These are phyloP conservation scores for Coemansia sp. DNA, from an alignment of 192 early-diverging fungal species.

Conservation along the genomic window DNA sequence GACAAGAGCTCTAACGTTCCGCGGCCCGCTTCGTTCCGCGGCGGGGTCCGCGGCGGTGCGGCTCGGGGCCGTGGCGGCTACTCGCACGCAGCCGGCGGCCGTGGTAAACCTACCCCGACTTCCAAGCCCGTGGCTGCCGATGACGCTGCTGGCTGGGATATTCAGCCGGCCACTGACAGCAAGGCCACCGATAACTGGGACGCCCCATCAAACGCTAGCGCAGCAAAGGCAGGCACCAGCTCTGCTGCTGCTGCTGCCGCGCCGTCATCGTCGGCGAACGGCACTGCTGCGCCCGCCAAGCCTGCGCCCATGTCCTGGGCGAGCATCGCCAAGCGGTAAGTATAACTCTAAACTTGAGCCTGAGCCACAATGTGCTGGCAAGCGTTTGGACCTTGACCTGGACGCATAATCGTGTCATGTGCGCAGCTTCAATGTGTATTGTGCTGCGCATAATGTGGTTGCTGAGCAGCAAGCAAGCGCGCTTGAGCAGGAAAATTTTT, in stretches of 20 bases:
- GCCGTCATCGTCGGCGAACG: constrained; percentile 14
- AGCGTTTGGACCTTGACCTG: too few species aligned
- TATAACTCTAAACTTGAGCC: constrained; percentile 16
- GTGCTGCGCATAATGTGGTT: constrained; percentile 8
- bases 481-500: not conserved
- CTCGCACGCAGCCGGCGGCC: constrained; percentile 38
- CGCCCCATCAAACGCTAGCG: too few species aligned
- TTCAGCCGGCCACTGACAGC: constrained; percentile 6
- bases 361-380: too few species aligned
- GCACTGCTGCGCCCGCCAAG: constrained; percentile 35
- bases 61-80: constrained; percentile 61
- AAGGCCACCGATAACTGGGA: constrained; percentile 19
- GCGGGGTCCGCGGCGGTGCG: constrained; percentile 64
- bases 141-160: constrained; percentile 39
- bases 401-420: constrained; percentile 1
- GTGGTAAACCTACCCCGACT: constrained; percentile 26
- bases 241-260: constrained; percentile 1
- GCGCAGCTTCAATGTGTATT: constrained; percentile 14
- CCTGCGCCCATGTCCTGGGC: constrained; percentile 52
- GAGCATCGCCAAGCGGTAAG: constrained; percentile 51
- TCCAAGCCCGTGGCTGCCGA: constrained; percentile 11
- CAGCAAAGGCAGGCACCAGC: constrained; percentile 10
- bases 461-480: too few species aligned
- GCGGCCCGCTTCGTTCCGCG: constrained; percentile 54
- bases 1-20: constrained; percentile 53